Evolutionary conservation across 2,329 filamentous ascomycete species (phyloP).

Genomic region (Colletotrichum brevisporum): DNA sequence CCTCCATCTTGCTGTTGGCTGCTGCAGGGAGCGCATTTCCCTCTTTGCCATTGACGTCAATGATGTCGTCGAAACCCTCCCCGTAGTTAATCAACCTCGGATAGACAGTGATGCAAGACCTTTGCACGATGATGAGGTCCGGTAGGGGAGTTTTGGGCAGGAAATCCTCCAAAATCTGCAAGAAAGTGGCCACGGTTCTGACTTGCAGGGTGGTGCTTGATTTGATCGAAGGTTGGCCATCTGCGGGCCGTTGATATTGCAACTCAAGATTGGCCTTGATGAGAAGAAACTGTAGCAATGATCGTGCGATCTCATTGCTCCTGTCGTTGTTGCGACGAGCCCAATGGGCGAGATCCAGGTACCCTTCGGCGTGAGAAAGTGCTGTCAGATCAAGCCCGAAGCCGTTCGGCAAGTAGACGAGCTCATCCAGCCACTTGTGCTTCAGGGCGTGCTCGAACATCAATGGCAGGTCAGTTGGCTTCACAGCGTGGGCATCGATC

Average conservation of each 20-base stretch:
- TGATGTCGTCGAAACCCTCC: slow-evolving; percentile 91
- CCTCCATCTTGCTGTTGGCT: slow-evolving; percentile 94
- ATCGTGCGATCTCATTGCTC: slow-evolving; percentile 76
- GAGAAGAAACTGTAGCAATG: slow-evolving; percentile 83
- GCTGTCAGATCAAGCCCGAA: slow-evolving; percentile 91
- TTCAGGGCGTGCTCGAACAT: slow-evolving; percentile 77
- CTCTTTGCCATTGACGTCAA: slow-evolving; percentile 85
- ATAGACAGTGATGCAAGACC: slow-evolving; percentile 91
- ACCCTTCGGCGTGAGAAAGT: slow-evolving; percentile 83
- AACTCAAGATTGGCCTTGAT: slow-evolving; percentile 89
- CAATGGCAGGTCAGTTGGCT: slow-evolving; percentile 65
- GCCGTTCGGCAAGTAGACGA: slow-evolving; percentile 84
- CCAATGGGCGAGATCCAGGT: slow-evolving; percentile 88
- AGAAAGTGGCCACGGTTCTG: slow-evolving; percentile 85
- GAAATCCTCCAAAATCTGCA: slow-evolving; percentile 84
- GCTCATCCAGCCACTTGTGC: slow-evolving; percentile 86
- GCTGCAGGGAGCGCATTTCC: slow-evolving; percentile 85
- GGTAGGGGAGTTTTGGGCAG: slow-evolving; percentile 70
- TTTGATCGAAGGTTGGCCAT: slow-evolving; percentile 67
- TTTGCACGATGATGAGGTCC: slow-evolving; percentile 85
- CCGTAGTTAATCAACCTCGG: slow-evolving; percentile 97
- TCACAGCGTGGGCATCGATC: slow-evolving; percentile 82
- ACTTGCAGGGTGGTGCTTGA: slow-evolving; percentile 84
- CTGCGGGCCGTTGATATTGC: slow-evolving; percentile 78
- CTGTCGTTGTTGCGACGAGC: slow-evolving; percentile 78